Evolutionary conservation across 495 filamentous ascomycete species (phyloP).

Genomic region (Penicillium roqueforti): DNA sequence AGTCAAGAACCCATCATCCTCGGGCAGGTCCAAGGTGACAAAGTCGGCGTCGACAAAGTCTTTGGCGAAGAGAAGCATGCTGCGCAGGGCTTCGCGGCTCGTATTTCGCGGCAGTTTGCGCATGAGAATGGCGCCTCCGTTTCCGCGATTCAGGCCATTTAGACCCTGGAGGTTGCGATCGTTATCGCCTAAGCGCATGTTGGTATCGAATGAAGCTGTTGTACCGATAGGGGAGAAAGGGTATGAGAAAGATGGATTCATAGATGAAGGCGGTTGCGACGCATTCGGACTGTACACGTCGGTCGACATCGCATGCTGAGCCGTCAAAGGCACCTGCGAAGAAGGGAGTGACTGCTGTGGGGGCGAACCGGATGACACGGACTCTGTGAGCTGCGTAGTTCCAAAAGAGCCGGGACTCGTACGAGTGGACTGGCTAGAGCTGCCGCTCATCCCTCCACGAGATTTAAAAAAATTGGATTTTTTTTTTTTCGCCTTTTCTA

Average conservation of each 20-base stretch:
- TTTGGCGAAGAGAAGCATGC: conserved; percentile 83
- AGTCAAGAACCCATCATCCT: conserved; percentile 67
- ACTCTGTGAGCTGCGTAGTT: conserved; percentile 44
- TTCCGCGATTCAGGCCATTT: conserved; percentile 40
- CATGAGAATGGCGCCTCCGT: conserved; percentile 58
- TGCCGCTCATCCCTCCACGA: conserved; percentile 47
- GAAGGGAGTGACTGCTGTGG: conserved; percentile 36
- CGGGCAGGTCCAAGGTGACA: conserved; percentile 57
- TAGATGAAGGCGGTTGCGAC: conserved; percentile 41
- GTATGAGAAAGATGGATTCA: conserved; percentile 38
- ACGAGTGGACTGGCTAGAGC: conserved; percentile 46
- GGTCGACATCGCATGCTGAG: conserved; percentile 52
- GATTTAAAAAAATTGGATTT: conserved; percentile 13
- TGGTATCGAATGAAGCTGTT: conserved; percentile 42
- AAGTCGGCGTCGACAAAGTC: conserved; percentile 74
- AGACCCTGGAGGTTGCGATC: conserved; percentile 46
- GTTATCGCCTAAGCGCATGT: conserved; percentile 48
- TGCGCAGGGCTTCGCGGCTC: conserved; percentile 64
- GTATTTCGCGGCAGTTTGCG: conserved; percentile 73
- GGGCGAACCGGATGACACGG: conserved; percentile 46
- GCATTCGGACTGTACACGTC: conserved; percentile 45
- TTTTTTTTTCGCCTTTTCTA: conserved; percentile 28
- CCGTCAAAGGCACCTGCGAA: conserved; percentile 40
- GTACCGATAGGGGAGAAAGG: conserved; percentile 45
- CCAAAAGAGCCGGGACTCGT: conserved; percentile 47